Conservation (phyloP, 306 rosid genomes). For the Citrullus amarus region DNA sequence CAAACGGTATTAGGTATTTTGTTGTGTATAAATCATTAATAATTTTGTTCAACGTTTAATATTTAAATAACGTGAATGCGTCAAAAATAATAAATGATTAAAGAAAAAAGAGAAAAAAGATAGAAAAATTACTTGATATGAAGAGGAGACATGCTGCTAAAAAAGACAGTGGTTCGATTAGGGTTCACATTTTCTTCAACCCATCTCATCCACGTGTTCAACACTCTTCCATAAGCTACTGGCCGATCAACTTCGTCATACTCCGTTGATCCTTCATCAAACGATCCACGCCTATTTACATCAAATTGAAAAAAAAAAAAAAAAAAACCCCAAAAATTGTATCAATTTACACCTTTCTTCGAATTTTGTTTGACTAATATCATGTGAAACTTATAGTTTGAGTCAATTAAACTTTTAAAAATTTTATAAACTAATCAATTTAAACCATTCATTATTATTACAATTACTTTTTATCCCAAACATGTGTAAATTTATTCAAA, state of each 20-base stretch:
- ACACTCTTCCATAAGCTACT: conserved; percentile 47
- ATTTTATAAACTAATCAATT: no score
- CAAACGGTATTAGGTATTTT: background rate
- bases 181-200: conserved; percentile 66
- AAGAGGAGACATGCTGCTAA: conserved; percentile 87
- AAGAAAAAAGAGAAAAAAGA: background rate
- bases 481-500: no score
- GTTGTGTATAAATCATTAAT: background rate
- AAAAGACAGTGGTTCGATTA: conserved; percentile 65
- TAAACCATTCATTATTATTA: no score
- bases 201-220: conserved; percentile 77
- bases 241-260: conserved; percentile 69
- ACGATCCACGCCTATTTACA: conserved; percentile 64
- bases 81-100: background rate
- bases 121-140: conserved; percentile 60
- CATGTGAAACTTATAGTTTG: no score
- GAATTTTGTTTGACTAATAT: no score
- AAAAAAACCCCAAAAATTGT: conserved; percentile 16
- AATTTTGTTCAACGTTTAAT: background rate
- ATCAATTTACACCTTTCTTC: no score
- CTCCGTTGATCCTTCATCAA: conserved; percentile 61
- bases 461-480: no score
- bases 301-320: background rate
- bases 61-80: background rate
- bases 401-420: no score